Base-by-base conservation (phyloP, 2,329 filamentous ascomycete genomes). In the Alternaria gaisen region DNA sequence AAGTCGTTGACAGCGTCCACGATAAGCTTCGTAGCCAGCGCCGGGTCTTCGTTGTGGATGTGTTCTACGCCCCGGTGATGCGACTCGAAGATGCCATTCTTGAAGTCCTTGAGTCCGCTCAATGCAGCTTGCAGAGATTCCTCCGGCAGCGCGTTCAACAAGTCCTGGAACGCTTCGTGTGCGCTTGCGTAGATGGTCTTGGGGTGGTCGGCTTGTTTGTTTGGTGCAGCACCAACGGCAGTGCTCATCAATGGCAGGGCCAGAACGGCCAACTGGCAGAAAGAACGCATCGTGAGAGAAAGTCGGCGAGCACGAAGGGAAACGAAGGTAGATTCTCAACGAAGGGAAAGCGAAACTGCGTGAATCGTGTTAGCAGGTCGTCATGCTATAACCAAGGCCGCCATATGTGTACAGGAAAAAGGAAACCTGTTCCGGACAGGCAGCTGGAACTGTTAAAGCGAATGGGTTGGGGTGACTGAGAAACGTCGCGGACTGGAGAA, bases 31-130 rank as follows among this genome's bases (percentile, higher is more conserved):
- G 84, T 86, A 18, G 89, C 88, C 38, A 91, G 81, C 38, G 84
- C 82, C 22, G 87, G 84, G 72, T 91, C 85, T 65, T 85, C 84
- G 43, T 82, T 81, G 78, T 88, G 85, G 28, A 91, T 83, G 34
- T 85, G 86, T 75, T 90, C 86, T 56, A 91, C 82, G 26, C 88
- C 89, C 11, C 84, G 82, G 66, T 83, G 84, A 71, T 91, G 89
- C 64, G 87, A 86, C 64, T 86, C 83, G 75, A 89, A 91, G 57
- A 91, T 84, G 60, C 90, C 90, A 72, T 91, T 86, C 73, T 88
- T 85, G 79, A 89, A 92, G 72, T 87, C 86, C 48, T 84, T 83
- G 46, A 86, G 85, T 63, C 84, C 81, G 75, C 91, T 88, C 32
- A 93, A 82, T 54, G 91, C 86, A 47, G 85, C 84, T 75, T 92